A percentile compares a stretch with the other conserved stretches of the same genome.
Evolutionary conservation across 1,284 basidiomycete genomes (phyloP).

Genomic region (Cryptococcus depauperatus): DNA sequence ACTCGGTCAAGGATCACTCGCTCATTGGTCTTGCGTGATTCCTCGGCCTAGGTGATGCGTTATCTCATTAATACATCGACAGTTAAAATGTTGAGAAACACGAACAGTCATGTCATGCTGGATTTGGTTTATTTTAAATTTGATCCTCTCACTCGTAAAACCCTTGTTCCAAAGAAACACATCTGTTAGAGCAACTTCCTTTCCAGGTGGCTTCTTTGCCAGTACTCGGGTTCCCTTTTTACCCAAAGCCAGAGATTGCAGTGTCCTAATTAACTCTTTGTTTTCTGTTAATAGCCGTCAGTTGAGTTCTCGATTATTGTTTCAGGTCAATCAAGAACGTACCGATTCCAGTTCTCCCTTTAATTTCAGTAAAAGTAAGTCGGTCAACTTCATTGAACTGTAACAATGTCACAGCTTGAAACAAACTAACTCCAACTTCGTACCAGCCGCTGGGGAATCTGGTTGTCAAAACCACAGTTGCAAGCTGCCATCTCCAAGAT

Average conservation of each 20-base stretch:
- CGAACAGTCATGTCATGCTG: conserved; percentile 80
- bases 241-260: conserved; percentile 87
- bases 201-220: conserved; percentile 67
- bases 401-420: conserved; percentile 79
- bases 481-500: conserved; percentile 74
- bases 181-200: conserved; percentile 70
- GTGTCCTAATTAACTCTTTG: conserved; percentile 67
- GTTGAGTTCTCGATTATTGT: not conserved
- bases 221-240: conserved; percentile 71
- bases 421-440: conserved; percentile 83
- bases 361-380: conserved; percentile 61
- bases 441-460: conserved; percentile 64
- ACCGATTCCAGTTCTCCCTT: conserved; percentile 68
- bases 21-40: conserved; percentile 71
- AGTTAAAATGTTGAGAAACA: not conserved
- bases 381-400: conserved; percentile 67
- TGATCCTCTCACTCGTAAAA: conserved; percentile 70
- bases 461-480: conserved; percentile 63
- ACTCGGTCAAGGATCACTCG: conserved; percentile 81
- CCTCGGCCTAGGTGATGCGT: conserved; percentile 58
- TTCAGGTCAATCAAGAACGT: conserved; percentile 28
- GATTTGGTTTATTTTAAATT: conserved; percentile 91
- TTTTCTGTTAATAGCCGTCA: conserved; percentile 48
- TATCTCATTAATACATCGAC: not conserved
- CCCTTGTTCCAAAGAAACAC: conserved; percentile 72